phyloP scores from a whole-genome alignment of 2,329 filamentous ascomycete species.

The Fusarium heterosporum region DNA sequence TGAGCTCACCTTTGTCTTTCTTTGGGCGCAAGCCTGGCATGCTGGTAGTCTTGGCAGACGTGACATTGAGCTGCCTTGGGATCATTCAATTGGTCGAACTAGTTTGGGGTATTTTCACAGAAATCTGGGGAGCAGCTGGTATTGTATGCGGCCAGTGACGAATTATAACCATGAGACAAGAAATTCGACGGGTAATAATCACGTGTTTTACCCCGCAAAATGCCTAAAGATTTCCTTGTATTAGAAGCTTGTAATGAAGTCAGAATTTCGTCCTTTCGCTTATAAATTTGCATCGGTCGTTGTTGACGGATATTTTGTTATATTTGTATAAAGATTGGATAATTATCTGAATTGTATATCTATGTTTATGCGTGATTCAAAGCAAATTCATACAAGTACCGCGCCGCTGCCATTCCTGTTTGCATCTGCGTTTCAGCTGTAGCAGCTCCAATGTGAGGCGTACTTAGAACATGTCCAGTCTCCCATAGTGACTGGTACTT shows the following conservation, averaged over 20 bases:
- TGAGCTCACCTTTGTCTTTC: constrained; percentile 19
- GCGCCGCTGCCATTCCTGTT: constrained; percentile 46
- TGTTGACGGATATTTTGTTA: too few species aligned
- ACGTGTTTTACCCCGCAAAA: constrained; percentile 6
- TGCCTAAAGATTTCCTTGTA: background rate
- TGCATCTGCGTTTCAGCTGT: constrained; percentile 52
- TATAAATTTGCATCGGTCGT: too few species aligned
- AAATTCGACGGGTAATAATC: background rate
- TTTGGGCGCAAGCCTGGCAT: constrained; percentile 20
- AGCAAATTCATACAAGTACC: constrained; percentile 40
- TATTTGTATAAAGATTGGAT: too few species aligned
- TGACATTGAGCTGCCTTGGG: background rate
- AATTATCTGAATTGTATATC: too few species aligned
- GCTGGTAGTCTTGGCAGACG: constrained; percentile 22
- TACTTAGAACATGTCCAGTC: constrained; percentile 52
- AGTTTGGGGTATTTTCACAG: too few species aligned
- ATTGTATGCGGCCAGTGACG: background rate
- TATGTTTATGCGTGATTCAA: background rate
- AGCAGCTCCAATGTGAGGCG: constrained; percentile 60
- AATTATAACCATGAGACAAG: too few species aligned
- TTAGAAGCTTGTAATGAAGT: background rate
- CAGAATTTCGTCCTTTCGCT: too few species aligned
- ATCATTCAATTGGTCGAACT: fast-evolving
- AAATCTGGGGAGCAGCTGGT: background rate
- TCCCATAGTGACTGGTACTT: constrained; percentile 52